Evolutionary conservation across 345 rosid genomes (phyloP).

Genomic region (Ailanthus altissimus): DNA sequence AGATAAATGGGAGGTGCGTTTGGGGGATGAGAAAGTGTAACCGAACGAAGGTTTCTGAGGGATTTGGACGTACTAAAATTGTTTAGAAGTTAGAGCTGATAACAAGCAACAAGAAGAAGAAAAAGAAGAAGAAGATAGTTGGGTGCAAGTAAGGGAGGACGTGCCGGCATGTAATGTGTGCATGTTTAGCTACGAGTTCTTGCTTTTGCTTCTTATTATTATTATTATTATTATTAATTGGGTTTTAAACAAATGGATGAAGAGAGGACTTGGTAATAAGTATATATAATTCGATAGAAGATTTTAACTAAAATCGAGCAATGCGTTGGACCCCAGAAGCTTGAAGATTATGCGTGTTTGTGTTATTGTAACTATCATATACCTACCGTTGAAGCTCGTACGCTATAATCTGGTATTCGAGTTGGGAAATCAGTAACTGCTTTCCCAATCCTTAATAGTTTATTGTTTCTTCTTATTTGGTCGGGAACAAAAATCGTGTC

Average conservation of each 20-base stretch:
- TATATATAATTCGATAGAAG: neutral
- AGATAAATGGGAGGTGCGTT: neutral
- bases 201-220: no score
- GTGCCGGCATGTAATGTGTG: constrained; percentile 42
- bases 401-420: no score
- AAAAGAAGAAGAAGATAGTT: constrained; percentile 41
- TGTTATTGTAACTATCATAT: neutral
- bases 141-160: constrained; percentile 45
- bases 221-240: neutral
- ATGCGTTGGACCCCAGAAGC: constrained; percentile 34
- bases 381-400: no score
- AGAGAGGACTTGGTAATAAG: constrained; percentile 21
- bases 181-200: no score
- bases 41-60: constrained; percentile 15
- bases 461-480: neutral
- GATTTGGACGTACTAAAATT: constrained; percentile 21
- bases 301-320: constrained; percentile 26
- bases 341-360: neutral
- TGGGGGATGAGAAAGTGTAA: neutral
- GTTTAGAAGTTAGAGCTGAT: neutral
- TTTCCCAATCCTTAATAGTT: neutral
- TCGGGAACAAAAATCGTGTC: no score
- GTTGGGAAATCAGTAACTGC: no score
- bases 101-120: constrained; percentile 9
- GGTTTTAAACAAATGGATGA: neutral